These are phyloP conservation scores for Phoma sp. DNA, from an alignment of 2,329 filamentous ascomycete genomes.

Conservation along the genomic window DNA sequence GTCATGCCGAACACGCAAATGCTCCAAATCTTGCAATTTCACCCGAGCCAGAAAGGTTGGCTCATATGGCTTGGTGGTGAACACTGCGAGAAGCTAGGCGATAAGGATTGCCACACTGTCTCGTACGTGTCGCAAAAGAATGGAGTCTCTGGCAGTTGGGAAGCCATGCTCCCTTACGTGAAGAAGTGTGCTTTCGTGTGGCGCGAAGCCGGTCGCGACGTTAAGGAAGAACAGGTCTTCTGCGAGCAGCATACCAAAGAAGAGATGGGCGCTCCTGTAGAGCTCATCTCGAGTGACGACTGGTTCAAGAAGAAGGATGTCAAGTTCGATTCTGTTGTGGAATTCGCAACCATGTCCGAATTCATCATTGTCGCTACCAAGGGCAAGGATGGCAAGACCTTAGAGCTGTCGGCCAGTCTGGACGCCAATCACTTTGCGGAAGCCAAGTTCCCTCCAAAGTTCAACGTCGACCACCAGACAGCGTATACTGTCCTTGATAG, in stretches of 20 bases:
- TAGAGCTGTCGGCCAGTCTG: conserved; percentile 81
- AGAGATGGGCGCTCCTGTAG: conserved; percentile 66
- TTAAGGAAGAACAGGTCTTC: conserved; percentile 68
- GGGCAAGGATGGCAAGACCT: conserved; percentile 67
- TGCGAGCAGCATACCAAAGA: conserved; percentile 69
- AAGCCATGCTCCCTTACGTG: conserved; percentile 74
- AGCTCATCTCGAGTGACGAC: conserved; percentile 78
- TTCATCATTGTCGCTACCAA: conserved; percentile 88
- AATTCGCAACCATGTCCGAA: conserved; percentile 94
- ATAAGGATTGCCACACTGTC: conserved; percentile 68
- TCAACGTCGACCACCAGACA: conserved; percentile 76
- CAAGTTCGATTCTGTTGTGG: conserved; percentile 73
- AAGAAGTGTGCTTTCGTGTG: conserved; percentile 87
- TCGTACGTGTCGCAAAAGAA: conserved; percentile 81
- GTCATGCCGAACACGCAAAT: conserved; percentile 60
- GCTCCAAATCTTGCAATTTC: conserved; percentile 73
- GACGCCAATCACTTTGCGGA: conserved; percentile 83
- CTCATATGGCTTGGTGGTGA: conserved; percentile 83
- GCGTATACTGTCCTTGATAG: conserved; percentile 95
- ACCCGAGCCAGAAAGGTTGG: conserved; percentile 81
- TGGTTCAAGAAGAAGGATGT: conserved; percentile 73
- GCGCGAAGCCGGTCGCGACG: conserved; percentile 59
- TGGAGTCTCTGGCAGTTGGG: conserved; percentile 70
- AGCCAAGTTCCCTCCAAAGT: conserved; percentile 84
- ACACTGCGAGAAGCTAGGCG: conserved; percentile 65